Evolutionary conservation across 78 protist species (phyloP).

Genomic region (Speleostelium caveatum): DNA sequence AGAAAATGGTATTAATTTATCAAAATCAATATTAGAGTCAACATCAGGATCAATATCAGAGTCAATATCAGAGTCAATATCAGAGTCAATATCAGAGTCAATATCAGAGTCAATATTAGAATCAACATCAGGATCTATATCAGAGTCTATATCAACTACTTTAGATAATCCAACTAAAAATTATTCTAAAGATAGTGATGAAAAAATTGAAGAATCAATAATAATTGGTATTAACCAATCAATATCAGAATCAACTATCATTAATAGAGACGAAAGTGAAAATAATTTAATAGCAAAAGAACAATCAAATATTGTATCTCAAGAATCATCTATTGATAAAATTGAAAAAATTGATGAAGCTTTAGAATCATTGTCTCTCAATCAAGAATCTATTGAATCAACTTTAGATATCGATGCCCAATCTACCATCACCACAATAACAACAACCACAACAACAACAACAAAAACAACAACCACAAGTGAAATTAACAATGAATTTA

Average conservation of each 20-base stretch:
- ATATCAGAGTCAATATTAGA: background rate
- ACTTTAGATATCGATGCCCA: background rate
- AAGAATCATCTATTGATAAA: background rate
- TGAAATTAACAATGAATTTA: background rate
- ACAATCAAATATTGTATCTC: background rate
- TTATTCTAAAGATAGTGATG: background rate
- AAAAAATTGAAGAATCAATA: background rate
- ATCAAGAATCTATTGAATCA: background rate
- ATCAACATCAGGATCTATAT: background rate
- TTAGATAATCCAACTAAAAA: background rate
- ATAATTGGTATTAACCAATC: background rate
- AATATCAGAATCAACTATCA: background rate
- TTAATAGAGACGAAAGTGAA: no score
- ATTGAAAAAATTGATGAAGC: background rate
- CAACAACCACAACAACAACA: slow-evolving; percentile 18
- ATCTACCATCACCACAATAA: background rate
- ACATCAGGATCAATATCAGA: no score
- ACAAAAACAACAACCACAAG: background rate
- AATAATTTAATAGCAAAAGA: no score
- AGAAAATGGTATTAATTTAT: no score
- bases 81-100: no score
- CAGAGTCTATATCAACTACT: background rate
- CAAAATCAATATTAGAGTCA: no score
- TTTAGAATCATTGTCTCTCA: background rate
- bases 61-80: no score